Conservation (phyloP, 306 rosid genomes). For the Ziziphus jujuba region DNA sequence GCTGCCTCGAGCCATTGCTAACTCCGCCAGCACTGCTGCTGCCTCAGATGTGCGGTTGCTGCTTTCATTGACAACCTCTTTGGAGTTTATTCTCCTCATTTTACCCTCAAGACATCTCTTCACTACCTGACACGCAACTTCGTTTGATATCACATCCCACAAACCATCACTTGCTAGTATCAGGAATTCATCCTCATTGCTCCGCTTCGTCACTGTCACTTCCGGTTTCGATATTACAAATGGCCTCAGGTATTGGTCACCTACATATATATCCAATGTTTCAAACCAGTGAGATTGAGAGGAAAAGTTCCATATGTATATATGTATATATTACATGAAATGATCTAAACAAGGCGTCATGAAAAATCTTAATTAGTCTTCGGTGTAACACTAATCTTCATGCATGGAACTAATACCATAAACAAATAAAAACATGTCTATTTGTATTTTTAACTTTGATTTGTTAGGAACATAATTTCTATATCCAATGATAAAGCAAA, state of each 20-base stretch:
- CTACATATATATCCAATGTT: constrained; percentile 28
- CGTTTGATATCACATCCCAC: constrained; percentile 78
- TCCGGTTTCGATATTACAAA: constrained; percentile 83
- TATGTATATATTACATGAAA: too few relatives aligned
- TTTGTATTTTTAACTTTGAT: too few relatives aligned
- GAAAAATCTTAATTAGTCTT: too few relatives aligned
- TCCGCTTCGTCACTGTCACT: constrained; percentile 71
- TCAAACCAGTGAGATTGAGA: too few relatives aligned
- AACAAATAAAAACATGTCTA: too few relatives aligned
- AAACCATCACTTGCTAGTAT: constrained; percentile 86
- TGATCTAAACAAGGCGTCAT: too few relatives aligned
- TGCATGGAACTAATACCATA: too few relatives aligned
- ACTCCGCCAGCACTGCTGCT: constrained; percentile 57
- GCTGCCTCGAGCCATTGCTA: constrained; percentile 82
- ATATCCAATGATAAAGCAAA: too few relatives aligned
- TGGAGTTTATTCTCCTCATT: constrained; percentile 21
- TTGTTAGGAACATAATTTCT: too few relatives aligned
- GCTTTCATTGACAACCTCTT: constrained; percentile 21
- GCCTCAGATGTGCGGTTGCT: constrained; percentile 54
- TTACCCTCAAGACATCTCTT: constrained; percentile 55
- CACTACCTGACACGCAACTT: constrained; percentile 63
- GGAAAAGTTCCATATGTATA: too few relatives aligned
- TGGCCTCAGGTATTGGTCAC: constrained; percentile 78
- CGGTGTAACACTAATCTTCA: too few relatives aligned
- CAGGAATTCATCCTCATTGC: constrained; percentile 65